These are phyloP conservation scores for Fusarium keratoplasticum DNA, from an alignment of 2,329 filamentous ascomycete genomes.

Conservation along the genomic window DNA sequence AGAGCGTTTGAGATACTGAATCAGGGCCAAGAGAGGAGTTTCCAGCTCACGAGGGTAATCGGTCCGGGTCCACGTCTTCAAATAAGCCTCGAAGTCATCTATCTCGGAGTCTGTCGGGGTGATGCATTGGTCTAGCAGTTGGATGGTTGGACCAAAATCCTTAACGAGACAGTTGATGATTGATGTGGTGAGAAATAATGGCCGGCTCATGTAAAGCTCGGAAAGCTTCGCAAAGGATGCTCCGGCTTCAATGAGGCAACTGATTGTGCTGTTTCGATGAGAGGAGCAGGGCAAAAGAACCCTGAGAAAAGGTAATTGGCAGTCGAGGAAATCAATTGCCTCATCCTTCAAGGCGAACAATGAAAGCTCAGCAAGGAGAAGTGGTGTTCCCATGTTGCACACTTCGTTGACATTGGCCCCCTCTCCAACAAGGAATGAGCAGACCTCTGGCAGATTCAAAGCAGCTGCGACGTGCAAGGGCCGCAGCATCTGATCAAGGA, in stretches of 20 bases:
- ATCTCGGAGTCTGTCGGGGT: neutral
- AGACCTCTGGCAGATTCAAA: constrained; percentile 18
- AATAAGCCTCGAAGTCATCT: neutral
- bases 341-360: neutral
- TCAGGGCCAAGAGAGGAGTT: neutral
- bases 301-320: neutral
- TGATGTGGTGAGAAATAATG: neutral
- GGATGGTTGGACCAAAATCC: neutral
- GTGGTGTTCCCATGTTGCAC: neutral
- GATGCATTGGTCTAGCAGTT: neutral
- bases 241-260: neutral
- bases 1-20: neutral
- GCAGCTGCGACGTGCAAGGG: constrained; percentile 23
- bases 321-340: neutral
- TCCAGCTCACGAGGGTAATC: neutral
- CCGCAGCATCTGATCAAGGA: neutral
- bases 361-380: neutral
- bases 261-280: neutral
- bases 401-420: neutral
- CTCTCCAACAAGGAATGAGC: neutral
- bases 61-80: neutral
- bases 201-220: neutral
- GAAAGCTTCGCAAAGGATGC: neutral
- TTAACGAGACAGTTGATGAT: neutral
- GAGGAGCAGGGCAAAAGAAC: neutral